Percentiles rank a stretch among this genome's conserved stretches.
Conservation (phyloP, 2,329 filamentous ascomycete genomes). For the Lomentospora prolificans region DNA sequence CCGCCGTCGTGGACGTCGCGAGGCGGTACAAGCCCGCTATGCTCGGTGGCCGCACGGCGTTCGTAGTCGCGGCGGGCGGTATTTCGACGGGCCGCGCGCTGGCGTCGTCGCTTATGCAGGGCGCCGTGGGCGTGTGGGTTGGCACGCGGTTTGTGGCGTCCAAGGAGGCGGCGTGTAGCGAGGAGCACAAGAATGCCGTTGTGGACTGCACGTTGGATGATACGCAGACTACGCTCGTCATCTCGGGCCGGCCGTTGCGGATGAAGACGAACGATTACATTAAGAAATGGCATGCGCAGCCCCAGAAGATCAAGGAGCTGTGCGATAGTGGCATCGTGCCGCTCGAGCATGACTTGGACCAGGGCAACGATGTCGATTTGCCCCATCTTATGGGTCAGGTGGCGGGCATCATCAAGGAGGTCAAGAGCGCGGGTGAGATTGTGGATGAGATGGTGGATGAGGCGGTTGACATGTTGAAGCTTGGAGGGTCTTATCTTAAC, state of each 20-base stretch:
- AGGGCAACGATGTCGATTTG: constrained; percentile 71
- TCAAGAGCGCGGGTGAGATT: constrained; percentile 76
- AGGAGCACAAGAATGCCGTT: constrained; percentile 75
- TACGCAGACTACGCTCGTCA: constrained; percentile 71
- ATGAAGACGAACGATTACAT: constrained; percentile 80
- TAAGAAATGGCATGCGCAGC: constrained; percentile 66
- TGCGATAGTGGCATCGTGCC: constrained; percentile 72
- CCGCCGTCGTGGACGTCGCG: constrained; percentile 78
- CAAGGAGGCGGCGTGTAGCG: constrained; percentile 69
- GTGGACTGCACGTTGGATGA: constrained; percentile 70
- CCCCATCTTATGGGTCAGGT: constrained; percentile 95
- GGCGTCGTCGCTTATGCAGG: constrained; percentile 76
- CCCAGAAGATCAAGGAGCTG: constrained; percentile 64
- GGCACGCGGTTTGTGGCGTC: constrained; percentile 86
- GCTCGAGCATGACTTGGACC: constrained; percentile 71
- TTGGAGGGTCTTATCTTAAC: not conserved
- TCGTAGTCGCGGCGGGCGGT: constrained; percentile 84
- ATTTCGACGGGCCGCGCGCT: constrained; percentile 74
- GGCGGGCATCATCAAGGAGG: constrained; percentile 62
- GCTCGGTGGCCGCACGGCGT: constrained; percentile 58
- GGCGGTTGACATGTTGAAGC: constrained; percentile 56
- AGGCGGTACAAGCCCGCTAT: constrained; percentile 57
- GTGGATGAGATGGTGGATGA: constrained; percentile 83
- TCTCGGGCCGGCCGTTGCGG: constrained; percentile 72
- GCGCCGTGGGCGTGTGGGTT: constrained; percentile 85